Percentiles rank a stretch among this genome's conserved stretches.
Evolutionary conservation across 345 rosid genomes (phyloP).

Genomic region (Noccaea caerulescens): DNA sequence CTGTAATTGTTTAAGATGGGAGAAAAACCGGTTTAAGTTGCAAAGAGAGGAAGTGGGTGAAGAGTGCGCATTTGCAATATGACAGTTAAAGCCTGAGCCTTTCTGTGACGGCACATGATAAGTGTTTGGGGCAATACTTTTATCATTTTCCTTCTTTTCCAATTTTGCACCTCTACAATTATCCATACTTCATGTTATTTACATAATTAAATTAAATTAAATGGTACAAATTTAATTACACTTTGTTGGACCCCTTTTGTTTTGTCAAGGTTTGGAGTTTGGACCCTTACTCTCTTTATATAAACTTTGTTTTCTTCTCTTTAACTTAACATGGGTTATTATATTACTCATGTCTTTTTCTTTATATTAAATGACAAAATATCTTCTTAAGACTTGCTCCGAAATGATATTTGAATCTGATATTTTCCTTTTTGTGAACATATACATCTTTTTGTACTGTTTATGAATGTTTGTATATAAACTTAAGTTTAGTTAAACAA

Average conservation of each 20-base stretch:
- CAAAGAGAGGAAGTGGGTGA: slow-evolving; percentile 32
- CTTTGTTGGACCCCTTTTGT: slow-evolving; percentile 26
- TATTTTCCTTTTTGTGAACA: not conserved
- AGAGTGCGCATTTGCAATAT: slow-evolving; percentile 37
- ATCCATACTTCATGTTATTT: slow-evolving; percentile 5
- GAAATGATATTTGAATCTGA: not conserved
- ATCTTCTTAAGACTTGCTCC: not conserved
- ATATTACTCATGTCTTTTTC: slow-evolving; percentile 22
- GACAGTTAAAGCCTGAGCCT: slow-evolving; percentile 31
- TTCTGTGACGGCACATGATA: slow-evolving; percentile 36
- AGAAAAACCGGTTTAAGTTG: not conserved
- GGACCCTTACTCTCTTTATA: slow-evolving; percentile 2
- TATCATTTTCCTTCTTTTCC: not conserved
- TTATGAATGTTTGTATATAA: too few relatives aligned
- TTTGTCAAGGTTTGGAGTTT: slow-evolving; percentile 17
- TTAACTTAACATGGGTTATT: slow-evolving; percentile 14
- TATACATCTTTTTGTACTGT: not conserved
- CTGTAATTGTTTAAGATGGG: not conserved
- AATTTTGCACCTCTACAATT: not conserved
- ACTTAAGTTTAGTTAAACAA: too few relatives aligned
- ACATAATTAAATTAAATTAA: not conserved
- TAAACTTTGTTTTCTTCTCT: not conserved
- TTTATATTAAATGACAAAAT: slow-evolving; percentile 1
- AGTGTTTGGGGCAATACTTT: not conserved
- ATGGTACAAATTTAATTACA: too few relatives aligned